These are phyloP conservation scores for Ophiocordyceps unilateralis DNA, from an alignment of 2,329 filamentous ascomycete genomes.

Conservation along the genomic window DNA sequence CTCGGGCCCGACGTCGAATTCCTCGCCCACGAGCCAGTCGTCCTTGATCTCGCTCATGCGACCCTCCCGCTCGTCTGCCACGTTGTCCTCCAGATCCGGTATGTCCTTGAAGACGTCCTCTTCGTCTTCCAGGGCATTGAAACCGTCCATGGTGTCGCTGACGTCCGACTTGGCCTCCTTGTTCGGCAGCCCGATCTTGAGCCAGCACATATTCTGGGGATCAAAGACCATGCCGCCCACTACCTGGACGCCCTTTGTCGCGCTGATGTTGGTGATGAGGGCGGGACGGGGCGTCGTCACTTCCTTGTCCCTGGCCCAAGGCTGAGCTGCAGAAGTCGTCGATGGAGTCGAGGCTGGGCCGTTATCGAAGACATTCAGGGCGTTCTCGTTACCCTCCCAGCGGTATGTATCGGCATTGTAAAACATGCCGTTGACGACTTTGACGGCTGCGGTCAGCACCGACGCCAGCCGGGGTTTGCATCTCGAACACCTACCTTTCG, in stretches of 20 bases:
- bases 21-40: conserved; percentile 79
- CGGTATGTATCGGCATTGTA: conserved; percentile 76
- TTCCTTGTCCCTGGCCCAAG: conserved; percentile 38
- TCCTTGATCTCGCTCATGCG: conserved; percentile 48
- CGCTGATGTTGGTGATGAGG: conserved; percentile 78
- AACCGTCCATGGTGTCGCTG: conserved; percentile 42
- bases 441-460: background rate
- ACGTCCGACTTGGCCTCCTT: conserved; percentile 26
- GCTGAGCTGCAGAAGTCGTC: conserved; percentile 18
- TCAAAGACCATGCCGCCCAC: conserved; percentile 99
- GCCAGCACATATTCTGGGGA: conserved; percentile 92
- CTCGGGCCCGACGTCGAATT: conserved; percentile 92
- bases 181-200: conserved; percentile 50
- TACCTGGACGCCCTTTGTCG: conserved; percentile 74
- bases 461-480: background rate
- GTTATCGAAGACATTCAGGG: conserved; percentile 59
- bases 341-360: conserved; percentile 36
- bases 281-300: conserved; percentile 48
- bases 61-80: conserved; percentile 30
- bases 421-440: conserved; percentile 84
- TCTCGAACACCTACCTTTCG: conserved; percentile 49
- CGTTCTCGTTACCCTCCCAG: conserved; percentile 96
- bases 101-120: conserved; percentile 91
- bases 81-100: conserved; percentile 69
- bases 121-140: conserved; percentile 63